A percentile compares a stretch with the other conserved stretches of the same genome.
phyloP scores from a whole-genome alignment of 805 yeast genomes.

The Cyberlindnera saturnus region DNA sequence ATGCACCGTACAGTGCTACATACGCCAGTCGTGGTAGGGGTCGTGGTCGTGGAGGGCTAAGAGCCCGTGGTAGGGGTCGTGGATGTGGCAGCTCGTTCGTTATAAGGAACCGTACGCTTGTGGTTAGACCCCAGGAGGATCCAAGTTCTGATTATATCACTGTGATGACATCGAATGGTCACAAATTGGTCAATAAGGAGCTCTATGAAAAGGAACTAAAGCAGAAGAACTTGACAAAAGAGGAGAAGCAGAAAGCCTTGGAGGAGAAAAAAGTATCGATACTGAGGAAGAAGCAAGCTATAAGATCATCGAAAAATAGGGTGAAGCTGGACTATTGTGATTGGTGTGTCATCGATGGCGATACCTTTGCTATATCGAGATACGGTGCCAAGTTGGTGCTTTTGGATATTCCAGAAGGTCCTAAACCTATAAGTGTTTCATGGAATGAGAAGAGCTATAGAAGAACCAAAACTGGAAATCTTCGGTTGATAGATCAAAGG shows the following conservation, averaged over 20 bases:
- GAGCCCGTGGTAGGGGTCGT: slow-evolving; percentile 15
- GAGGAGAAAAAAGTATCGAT: slow-evolving; percentile 14
- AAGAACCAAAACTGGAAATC: slow-evolving; percentile 25
- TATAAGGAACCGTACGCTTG: slow-evolving; percentile 27
- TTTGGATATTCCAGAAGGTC: slow-evolving; percentile 20
- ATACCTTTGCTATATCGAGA: slow-evolving; percentile 36
- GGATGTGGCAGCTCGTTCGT: slow-evolving; percentile 5
- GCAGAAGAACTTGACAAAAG: slow-evolving; percentile 17
- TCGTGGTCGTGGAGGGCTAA: slow-evolving; percentile 5
- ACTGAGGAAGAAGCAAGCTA: slow-evolving; percentile 15
- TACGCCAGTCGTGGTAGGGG: neutral
- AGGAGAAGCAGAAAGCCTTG: slow-evolving; percentile 20
- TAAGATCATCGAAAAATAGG: slow-evolving; percentile 25
- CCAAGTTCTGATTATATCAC: slow-evolving; percentile 24
- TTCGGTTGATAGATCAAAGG: slow-evolving; percentile 17
- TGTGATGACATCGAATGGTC: slow-evolving; percentile 30
- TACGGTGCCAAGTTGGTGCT: slow-evolving; percentile 37
- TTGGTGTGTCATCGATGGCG: slow-evolving; percentile 35
- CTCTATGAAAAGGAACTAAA: slow-evolving; percentile 29
- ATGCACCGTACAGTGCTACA: slow-evolving; percentile 6
- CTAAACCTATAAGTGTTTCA: slow-evolving; percentile 3
- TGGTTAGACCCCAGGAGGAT: slow-evolving; percentile 23
- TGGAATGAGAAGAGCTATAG: slow-evolving; percentile 31
- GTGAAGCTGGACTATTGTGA: slow-evolving; percentile 39
- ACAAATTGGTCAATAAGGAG: slow-evolving; percentile 33